phyloP scores from a whole-genome alignment of 805 yeast species.

The Candida fluviatilis region DNA sequence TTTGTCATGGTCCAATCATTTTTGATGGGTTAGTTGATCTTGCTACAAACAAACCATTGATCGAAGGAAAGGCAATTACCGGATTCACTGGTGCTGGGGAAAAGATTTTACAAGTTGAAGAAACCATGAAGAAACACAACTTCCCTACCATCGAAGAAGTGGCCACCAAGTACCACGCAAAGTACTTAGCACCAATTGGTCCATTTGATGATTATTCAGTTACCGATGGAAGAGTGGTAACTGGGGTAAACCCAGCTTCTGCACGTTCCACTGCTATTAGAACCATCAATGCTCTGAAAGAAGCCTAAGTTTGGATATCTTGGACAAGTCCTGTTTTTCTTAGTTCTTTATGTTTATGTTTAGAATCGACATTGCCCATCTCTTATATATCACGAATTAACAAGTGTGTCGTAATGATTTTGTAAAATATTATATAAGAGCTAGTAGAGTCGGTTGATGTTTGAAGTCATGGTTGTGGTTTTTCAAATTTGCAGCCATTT shows the following conservation, averaged over 20 bases:
- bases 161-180: conserved; percentile 39
- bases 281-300: conserved; percentile 18
- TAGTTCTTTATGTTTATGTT: too few species aligned
- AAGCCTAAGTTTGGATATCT: too few species aligned
- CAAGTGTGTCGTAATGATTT: too few species aligned
- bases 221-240: conserved; percentile 54
- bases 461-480: too few species aligned
- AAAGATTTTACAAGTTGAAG: conserved; percentile 18
- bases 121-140: conserved; percentile 17
- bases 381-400: too few species aligned
- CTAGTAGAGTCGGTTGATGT: too few species aligned
- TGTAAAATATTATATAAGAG: too few species aligned
- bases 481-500: too few species aligned
- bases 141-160: conserved; percentile 35
- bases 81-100: conserved; percentile 62
- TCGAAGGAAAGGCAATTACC: conserved; percentile 52
- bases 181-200: conserved; percentile 41
- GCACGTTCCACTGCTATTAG: conserved; percentile 47
- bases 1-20: conserved; percentile 66
- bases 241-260: conserved; percentile 65
- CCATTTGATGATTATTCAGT: conserved; percentile 53
- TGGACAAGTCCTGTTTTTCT: too few species aligned
- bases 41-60: conserved; percentile 39
- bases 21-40: conserved; percentile 45
- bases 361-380: too few species aligned